phyloP scores from a whole-genome alignment of 352 stramenopile species.

The Phytophthora idaei region DNA sequence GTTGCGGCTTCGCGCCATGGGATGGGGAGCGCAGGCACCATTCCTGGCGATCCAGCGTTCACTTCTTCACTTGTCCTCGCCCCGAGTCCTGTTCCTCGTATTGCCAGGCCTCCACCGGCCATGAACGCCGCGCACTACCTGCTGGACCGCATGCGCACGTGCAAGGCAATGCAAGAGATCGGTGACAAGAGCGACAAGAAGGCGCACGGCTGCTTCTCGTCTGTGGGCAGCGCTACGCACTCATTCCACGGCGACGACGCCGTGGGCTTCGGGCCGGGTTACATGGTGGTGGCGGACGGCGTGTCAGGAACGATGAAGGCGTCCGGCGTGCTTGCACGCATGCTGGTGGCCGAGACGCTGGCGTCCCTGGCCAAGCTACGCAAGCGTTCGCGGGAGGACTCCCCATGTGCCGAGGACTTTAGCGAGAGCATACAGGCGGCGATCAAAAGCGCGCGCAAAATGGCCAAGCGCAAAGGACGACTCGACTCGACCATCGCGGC shows the following conservation, averaged over 20 bases:
- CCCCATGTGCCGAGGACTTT: constrained; percentile 69
- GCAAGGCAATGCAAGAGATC: constrained; percentile 58
- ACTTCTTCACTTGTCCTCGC: constrained; percentile 22
- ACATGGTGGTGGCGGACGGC: constrained; percentile 88
- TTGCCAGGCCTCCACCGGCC: constrained; percentile 5
- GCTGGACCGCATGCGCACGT: constrained; percentile 76
- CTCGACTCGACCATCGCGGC: constrained; percentile 86
- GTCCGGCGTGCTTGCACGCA: constrained; percentile 75
- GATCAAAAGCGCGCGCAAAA: constrained; percentile 74
- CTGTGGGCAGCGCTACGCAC: constrained; percentile 75
- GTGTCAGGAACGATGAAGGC: constrained; percentile 88
- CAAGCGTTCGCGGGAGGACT: constrained; percentile 59
- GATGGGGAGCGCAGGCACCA: constrained; percentile 32
- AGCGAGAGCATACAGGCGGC: constrained; percentile 67
- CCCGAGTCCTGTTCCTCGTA: neutral
- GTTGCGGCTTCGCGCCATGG: constrained; percentile 34
- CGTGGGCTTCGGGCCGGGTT: constrained; percentile 81
- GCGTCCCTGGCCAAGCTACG: constrained; percentile 68
- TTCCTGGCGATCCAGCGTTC: constrained; percentile 15
- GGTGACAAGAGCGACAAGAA: constrained; percentile 40
- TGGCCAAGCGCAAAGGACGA: constrained; percentile 76
- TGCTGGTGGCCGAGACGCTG: constrained; percentile 83
- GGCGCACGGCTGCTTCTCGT: constrained; percentile 63
- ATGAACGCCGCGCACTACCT: constrained; percentile 78
- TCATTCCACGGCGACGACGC: constrained; percentile 88